Base-by-base conservation (phyloP, 2,329 filamentous ascomycete genomes). In the Sordariomycetes sp. region DNA sequence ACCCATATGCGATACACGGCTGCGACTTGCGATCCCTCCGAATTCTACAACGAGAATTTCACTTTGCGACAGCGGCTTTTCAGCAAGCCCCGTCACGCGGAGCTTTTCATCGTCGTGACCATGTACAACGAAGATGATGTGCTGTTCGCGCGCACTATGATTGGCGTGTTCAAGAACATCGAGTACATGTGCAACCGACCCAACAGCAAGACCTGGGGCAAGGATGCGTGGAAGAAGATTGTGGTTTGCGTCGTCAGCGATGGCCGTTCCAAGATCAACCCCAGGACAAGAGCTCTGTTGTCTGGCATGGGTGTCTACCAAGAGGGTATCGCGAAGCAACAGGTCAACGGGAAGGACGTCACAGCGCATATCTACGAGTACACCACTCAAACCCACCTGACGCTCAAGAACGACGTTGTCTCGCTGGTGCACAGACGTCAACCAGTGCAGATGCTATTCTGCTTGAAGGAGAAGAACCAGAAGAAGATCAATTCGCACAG, bases 121-220 rank as follows among this genome's bases (percentile, higher is more conserved):
- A 95, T 95, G 90, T 98, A 98, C 66, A 98, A 98, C 53, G 92
- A 98, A 53, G 90, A 98, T 56, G 92, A 98, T 49, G 80, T 96
- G 44, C 68, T 95, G 39, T 95, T 98, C 54, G 87, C 92, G 17
- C 79, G 92, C 27, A 96, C 92, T 5, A 86, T 98, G 86, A 85
- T 81, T 32, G 92, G 92, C 57, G 87, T 98, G 5, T 90, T 96
- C 69, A 96, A 98, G 66, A 98, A 98, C 57, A 86, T 98, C 46
- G 90, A 95, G 57, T 88, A 90, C 67, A 95, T 98, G 85, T 95
- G 92, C 60, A 86, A 84, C 40, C 77, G 90, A 32, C 86, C 81
- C 30, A 86, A 83, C 55, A 94, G 87, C 62, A 94, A 94, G 63
- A 96, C 90, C 1, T 98, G 92, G 92, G 92, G 92, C 45, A 92